Conservation (phyloP, 495 filamentous ascomycete species). For the Trichoderma virens region DNA sequence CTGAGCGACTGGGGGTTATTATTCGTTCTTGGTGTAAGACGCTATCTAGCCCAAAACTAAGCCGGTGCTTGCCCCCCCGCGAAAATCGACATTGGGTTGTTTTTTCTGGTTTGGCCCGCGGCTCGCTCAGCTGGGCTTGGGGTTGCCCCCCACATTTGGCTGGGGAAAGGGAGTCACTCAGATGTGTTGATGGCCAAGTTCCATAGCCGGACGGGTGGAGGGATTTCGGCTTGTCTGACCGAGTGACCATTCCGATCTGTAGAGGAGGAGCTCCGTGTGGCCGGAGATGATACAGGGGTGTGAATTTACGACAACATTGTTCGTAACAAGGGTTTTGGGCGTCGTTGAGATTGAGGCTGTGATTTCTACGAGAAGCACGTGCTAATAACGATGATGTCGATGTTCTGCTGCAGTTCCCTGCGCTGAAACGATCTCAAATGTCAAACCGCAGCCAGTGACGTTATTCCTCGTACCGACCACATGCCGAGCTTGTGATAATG, state of each 20-base stretch:
- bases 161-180: neutral
- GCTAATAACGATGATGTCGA: too few species aligned
- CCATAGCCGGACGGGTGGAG: conserved; percentile 8
- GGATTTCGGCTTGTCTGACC: conserved; percentile 1
- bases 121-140: neutral
- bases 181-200: neutral
- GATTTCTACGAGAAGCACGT: too few species aligned
- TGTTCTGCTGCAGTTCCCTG: too few species aligned
- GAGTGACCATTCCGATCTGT: conserved; percentile 3
- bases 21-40: neutral
- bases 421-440: too few species aligned
- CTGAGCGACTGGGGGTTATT: neutral
- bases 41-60: neutral
- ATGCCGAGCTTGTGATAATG: conserved; percentile 49
- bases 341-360: too few species aligned
- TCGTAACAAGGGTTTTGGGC: too few species aligned
- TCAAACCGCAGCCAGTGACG: neutral
- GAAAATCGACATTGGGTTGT: neutral
- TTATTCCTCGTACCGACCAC: conserved; percentile 29
- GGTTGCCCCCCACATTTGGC: too few species aligned
- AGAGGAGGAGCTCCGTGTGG: conserved; percentile 2
- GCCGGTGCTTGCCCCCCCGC: neutral
- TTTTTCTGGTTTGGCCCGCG: neutral
- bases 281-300: neutral
- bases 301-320: too few species aligned